phyloP scores from a whole-genome alignment of 306 rosid species.

The Vicia villosa region DNA sequence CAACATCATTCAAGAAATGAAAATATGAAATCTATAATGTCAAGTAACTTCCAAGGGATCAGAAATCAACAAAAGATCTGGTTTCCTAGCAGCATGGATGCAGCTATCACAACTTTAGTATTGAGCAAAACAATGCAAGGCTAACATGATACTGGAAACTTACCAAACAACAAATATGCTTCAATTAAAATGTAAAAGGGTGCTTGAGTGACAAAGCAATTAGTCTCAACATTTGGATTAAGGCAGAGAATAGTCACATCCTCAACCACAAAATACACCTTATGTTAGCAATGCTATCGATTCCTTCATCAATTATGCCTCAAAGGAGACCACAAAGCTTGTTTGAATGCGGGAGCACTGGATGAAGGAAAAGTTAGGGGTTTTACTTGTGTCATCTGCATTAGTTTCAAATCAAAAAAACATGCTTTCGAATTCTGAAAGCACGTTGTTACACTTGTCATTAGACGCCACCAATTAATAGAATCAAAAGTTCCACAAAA shows the following conservation, averaged over 20 bases:
- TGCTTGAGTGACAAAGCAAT: neutral
- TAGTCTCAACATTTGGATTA: neutral
- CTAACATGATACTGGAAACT: neutral
- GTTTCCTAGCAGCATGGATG: neutral
- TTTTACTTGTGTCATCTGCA: neutral
- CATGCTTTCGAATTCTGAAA: neutral
- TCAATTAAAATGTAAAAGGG: neutral
- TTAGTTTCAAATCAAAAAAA: neutral
- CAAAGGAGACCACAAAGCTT: neutral
- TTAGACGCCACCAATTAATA: neutral
- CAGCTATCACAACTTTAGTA: neutral
- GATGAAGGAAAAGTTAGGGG: neutral
- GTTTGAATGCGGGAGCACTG: neutral
- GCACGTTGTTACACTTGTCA: neutral
- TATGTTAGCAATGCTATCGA: neutral
- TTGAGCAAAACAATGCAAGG: neutral
- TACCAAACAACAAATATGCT: neutral
- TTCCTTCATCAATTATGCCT: neutral
- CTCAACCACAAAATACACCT: neutral
- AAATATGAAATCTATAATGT: neutral
- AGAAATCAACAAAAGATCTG: neutral
- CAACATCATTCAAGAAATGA: neutral
- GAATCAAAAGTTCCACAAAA: neutral
- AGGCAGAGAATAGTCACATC: neutral
- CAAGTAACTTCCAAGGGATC: neutral